A percentile compares a stretch with the other conserved stretches of the same genome.
phyloP scores from a whole-genome alignment of 2,329 filamentous ascomycete species.

The Triangularia setosa region DNA sequence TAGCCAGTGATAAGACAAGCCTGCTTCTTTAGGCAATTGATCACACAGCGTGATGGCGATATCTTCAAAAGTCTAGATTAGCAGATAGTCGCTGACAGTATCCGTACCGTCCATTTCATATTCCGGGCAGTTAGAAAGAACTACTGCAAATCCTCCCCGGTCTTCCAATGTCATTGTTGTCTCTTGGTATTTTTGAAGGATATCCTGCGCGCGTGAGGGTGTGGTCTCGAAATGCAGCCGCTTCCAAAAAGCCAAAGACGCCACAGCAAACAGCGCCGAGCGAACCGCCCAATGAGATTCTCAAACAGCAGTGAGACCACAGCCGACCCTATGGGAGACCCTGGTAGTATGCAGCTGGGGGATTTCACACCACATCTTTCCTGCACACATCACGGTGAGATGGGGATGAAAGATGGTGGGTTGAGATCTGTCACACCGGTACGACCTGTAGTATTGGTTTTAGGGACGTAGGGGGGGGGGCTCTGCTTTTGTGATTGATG shows the following conservation, averaged over 20 bases:
- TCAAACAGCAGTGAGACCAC: background rate
- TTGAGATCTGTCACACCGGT: background rate
- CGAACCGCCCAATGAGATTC: background rate
- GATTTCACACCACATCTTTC: background rate
- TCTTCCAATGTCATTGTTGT: background rate
- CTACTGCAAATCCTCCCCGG: background rate
- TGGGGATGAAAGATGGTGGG: background rate
- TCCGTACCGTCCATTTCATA: background rate
- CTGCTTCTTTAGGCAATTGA: background rate
- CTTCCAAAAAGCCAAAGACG: background rate
- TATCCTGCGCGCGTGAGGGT: background rate
- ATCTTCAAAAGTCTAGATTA: background rate
- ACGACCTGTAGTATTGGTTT: background rate
- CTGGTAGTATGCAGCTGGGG: background rate
- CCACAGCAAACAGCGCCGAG: background rate
- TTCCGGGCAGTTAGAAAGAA: too few species aligned
- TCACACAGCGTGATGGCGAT: background rate
- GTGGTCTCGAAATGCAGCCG: background rate
- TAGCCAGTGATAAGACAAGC: background rate
- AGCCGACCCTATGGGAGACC: background rate
- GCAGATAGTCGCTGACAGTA: background rate
- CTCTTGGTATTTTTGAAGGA: too few species aligned
- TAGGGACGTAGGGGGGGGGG: background rate
- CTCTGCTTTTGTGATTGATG: background rate
- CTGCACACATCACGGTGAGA: background rate